Conservation (phyloP, 768 basidiomycete genomes). For the Termitomyces sp. region DNA sequence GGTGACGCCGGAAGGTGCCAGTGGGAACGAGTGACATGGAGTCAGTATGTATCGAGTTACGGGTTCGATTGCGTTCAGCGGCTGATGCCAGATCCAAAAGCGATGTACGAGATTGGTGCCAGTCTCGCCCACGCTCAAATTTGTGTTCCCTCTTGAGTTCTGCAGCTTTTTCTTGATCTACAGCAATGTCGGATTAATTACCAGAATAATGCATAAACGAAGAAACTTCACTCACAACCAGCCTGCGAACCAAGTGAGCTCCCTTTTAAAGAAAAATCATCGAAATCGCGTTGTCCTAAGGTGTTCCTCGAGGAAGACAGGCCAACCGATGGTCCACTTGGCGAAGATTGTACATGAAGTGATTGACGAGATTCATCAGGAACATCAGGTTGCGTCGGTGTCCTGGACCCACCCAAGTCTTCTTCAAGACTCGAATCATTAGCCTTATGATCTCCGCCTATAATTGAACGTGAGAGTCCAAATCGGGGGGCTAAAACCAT, state of each 20-base stretch:
- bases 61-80: conserved; percentile 14
- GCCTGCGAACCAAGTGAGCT: conserved; percentile 43
- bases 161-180: conserved; percentile 38
- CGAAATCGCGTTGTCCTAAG: conserved; percentile 27
- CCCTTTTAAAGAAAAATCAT: conserved; percentile 35
- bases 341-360: conserved; percentile 11
- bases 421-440: conserved; percentile 31
- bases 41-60: conserved; percentile 28
- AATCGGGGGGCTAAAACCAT: conserved; percentile 12
- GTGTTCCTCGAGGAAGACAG: conserved; percentile 18
- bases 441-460: neutral
- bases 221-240: conserved; percentile 36
- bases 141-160: neutral
- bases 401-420: conserved; percentile 34
- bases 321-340: conserved; percentile 9
- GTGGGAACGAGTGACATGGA: conserved; percentile 22
- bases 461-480: conserved; percentile 3
- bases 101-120: conserved; percentile 41
- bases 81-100: conserved; percentile 31
- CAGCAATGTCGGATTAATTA: neutral
- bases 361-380: conserved; percentile 18
- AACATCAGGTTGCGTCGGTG: conserved; percentile 12
- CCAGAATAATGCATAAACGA: neutral
- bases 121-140: conserved; percentile 35
- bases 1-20: conserved; percentile 22